Percentiles rank a stretch among this genome's conserved stretches.
phyloP scores from a whole-genome alignment of 2,329 filamentous ascomycete genomes.

The Neopestalotiopsis clavispora region DNA sequence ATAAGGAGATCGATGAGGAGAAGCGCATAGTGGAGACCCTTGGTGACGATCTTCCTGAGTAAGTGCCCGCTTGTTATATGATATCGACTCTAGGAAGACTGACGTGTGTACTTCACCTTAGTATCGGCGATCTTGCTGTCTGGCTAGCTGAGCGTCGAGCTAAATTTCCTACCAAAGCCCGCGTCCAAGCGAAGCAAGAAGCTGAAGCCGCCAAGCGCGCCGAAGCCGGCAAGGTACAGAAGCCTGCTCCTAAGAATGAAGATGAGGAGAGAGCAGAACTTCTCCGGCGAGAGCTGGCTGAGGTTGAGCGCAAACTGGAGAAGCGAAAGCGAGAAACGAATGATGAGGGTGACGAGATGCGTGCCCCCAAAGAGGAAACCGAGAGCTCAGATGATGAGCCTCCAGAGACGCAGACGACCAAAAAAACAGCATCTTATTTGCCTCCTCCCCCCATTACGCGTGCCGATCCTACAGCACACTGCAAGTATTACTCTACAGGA shows the following conservation, averaged over 20 bases:
- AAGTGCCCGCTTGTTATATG: conserved; percentile 36
- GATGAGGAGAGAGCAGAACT: conserved; percentile 63
- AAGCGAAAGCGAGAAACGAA: conserved; percentile 72
- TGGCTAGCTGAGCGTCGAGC: conserved; percentile 84
- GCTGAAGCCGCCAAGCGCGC: conserved; percentile 56
- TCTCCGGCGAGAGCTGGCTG: conserved; percentile 67
- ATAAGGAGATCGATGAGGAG: conserved; percentile 76
- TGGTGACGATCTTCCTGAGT: conserved; percentile 61
- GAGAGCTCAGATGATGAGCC: conserved; percentile 57
- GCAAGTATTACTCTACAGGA: conserved; percentile 74
- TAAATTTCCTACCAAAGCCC: conserved; percentile 79
- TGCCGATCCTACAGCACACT: conserved; percentile 68
- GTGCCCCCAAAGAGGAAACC: conserved; percentile 48
- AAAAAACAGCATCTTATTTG: conserved; percentile 41
- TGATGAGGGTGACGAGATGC: conserved; percentile 70
- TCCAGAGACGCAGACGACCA: conserved; percentile 62
- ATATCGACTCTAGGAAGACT: conserved; percentile 5
- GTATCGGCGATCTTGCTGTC: conserved; percentile 71
- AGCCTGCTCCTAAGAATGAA: conserved; percentile 56
- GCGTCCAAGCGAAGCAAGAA: conserved; percentile 67
- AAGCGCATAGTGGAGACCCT: conserved; percentile 58
- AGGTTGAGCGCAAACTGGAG: conserved; percentile 69
- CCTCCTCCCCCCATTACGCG: conserved; percentile 54
- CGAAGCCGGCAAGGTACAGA: conserved; percentile 64
- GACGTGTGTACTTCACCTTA: conserved; percentile 30